phyloP scores from a whole-genome alignment of 768 basidiomycete genomes.

The Neoboletus subvelutipes region DNA sequence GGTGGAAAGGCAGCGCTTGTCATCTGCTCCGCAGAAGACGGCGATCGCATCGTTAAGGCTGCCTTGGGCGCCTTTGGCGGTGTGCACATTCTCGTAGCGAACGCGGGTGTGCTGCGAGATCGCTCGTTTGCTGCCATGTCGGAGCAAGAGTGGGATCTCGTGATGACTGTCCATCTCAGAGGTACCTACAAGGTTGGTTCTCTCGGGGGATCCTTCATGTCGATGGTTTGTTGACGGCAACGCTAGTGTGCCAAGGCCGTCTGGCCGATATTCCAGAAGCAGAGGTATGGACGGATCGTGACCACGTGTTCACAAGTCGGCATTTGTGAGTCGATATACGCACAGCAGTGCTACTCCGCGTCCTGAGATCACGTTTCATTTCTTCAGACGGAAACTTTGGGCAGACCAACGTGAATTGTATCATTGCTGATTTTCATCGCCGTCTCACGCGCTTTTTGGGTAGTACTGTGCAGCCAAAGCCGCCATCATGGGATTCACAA shows the following conservation, averaged over 20 bases:
- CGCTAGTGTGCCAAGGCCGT: slow-evolving; percentile 86
- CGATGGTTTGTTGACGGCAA: not conserved
- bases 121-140: slow-evolving; percentile 90
- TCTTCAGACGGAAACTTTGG: slow-evolving; percentile 90
- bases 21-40: slow-evolving; percentile 88
- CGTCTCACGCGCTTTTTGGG: not conserved
- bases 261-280: slow-evolving; percentile 96
- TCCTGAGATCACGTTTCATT: slow-evolving; percentile 1
- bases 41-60: slow-evolving; percentile 82
- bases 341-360: not conserved
- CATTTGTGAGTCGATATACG: slow-evolving; percentile 62
- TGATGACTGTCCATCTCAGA: slow-evolving; percentile 84
- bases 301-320: slow-evolving; percentile 94
- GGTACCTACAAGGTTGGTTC: slow-evolving; percentile 79
- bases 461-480: slow-evolving; percentile 93
- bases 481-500: slow-evolving; percentile 87
- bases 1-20: slow-evolving; percentile 87
- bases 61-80: slow-evolving; percentile 86
- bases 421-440: not conserved
- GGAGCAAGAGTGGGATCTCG: slow-evolving; percentile 92
- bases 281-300: slow-evolving; percentile 93
- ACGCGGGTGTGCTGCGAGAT: slow-evolving; percentile 92
- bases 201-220: not conserved
- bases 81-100: slow-evolving; percentile 86
- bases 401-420: slow-evolving; percentile 73